Evolutionary conservation across 192 early-diverging fungal genomes (phyloP), one percentile per base, ranked within the genome.

Genomic region (Chytriomyces sp.): DNA sequence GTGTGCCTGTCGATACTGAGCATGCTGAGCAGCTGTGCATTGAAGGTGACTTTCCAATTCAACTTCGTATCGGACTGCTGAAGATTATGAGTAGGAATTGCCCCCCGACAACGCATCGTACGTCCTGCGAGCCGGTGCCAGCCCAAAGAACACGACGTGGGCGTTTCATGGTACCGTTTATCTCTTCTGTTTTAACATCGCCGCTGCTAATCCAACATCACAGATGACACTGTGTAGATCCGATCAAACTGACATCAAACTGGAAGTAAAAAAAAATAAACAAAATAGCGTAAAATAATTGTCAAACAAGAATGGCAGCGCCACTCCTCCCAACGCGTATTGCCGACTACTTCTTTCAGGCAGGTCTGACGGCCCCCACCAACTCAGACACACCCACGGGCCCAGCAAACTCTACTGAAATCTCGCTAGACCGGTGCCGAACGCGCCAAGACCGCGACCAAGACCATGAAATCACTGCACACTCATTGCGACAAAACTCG

Each of bases 1-100:
- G 91, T 98, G 11, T 98, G 96, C 74, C 85, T 98, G 68, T 94
- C 93, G 0, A 89, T 98, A 28, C 88, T 92, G 61, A 96, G 95
- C 62, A 97, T 98, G 97, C 81, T 98, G 53, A 95, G 93, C 10
- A 91, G 92, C 73, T 95, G 93, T 75, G 89, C 86, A 13, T 89
- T 91, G 69, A 94, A 95, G 86, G 91, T 85, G 43, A 65, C 18
- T 24, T 20, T 0, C 64, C 43, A 16, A 24, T 44, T 65, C 43
- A 4, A 65, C 64, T 35, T 65, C 64, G 24, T 2, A 23, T 6
- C 64, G 35, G 43, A 65, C 23, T 65, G 59, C 20, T 20, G 16
- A 46, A 6, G 67, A 1, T 69, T 61, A 1, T 62, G 13, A 16
- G 10, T 72, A 86, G 85, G 85, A 83, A 61, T 79, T 63, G 4